Evolutionary conservation across 352 stramenopile genomes (phyloP), one percentile per base, ranked within the genome.

Genomic region (Thalassiosira delicatula): DNA sequence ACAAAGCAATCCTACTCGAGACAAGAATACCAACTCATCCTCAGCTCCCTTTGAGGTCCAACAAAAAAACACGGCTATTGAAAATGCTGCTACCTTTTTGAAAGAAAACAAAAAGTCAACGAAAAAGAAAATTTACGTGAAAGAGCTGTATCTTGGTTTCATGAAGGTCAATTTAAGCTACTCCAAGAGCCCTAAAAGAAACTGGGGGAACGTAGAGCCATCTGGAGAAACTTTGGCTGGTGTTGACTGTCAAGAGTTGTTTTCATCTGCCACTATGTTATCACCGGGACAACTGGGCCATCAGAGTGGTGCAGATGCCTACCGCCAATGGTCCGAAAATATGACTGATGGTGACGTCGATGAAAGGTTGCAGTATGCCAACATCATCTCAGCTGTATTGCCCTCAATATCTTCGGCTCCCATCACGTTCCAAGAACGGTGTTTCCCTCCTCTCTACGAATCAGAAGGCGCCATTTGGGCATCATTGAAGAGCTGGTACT

Each of bases 91-190:
- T 44, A 17, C 32, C 19, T 87, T 83, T 72, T 35, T 84, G 14
- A 59, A 66, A 60, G 62, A 63, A 44, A 30, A 69, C 12, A 42
- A 42, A 21, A 61, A 81, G 29, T 29, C 14, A 4, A 83, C 74
- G 35, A 84, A 66, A 29, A 84, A 84, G 61, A 91, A 90, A 79
- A 83, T 94, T 25, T 95, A 95, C 60, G 83, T 95, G 1, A 70
- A 87, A 27, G 65, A 92, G 63, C 67, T 95, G 0, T 85, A 90
- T 56, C 79, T 95, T 56, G 90, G 90, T 19, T 83, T 84, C 61
- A 79, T 92, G 1, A 90, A 90, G 68, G 63, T 94, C 3, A 93
- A 94, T 78, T 49, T 94, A 11, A 90, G 81, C 14, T 95, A 95
- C 70, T 86, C 93, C 21, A 95, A 95, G 66, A 91, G 86, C 29